Conservation (phyloP, 2,329 filamentous ascomycete species). For the Aspergillus amoenus region DNA sequence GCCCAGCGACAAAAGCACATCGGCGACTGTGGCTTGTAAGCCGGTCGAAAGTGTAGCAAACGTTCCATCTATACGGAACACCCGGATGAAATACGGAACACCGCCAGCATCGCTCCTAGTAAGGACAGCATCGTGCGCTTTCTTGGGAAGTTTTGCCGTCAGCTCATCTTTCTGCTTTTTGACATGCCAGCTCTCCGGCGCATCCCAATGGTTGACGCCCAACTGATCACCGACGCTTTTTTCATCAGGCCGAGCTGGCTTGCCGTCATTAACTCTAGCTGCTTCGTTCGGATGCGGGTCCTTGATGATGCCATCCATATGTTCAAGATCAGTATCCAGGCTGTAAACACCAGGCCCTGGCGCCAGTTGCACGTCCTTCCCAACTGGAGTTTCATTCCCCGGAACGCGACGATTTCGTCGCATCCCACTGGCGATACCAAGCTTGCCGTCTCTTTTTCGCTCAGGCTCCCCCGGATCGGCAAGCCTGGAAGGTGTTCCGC, state of each 20-base stretch:
- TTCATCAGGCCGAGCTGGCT: constrained; percentile 31
- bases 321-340: constrained; percentile 81
- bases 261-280: constrained; percentile 34
- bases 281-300: constrained; percentile 70
- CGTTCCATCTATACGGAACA: constrained; percentile 90
- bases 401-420: constrained; percentile 34
- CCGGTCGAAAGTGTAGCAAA: constrained; percentile 88
- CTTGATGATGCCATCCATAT: constrained; percentile 89
- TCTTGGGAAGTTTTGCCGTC: constrained; percentile 37
- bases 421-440: constrained; percentile 34
- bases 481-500: constrained; percentile 21
- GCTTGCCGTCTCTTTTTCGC: constrained; percentile 39
- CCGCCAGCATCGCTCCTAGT: constrained; percentile 71
- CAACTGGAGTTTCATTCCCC: constrained; percentile 27
- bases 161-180: constrained; percentile 56
- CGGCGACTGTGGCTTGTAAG: constrained; percentile 78
- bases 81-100: constrained; percentile 83
- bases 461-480: constrained; percentile 35
- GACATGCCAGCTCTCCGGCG: constrained; percentile 95
- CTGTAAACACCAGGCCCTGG: constrained; percentile 67
- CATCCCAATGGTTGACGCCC: constrained; percentile 72
- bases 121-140: constrained; percentile 68
- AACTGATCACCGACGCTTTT: constrained; percentile 15
- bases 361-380: constrained; percentile 31
- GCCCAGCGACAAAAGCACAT: constrained; percentile 85